Evolutionary conservation across 352 stramenopile species (phyloP), one percentile per base, ranked within the genome.

Genomic region (Pythium sukuiense): DNA sequence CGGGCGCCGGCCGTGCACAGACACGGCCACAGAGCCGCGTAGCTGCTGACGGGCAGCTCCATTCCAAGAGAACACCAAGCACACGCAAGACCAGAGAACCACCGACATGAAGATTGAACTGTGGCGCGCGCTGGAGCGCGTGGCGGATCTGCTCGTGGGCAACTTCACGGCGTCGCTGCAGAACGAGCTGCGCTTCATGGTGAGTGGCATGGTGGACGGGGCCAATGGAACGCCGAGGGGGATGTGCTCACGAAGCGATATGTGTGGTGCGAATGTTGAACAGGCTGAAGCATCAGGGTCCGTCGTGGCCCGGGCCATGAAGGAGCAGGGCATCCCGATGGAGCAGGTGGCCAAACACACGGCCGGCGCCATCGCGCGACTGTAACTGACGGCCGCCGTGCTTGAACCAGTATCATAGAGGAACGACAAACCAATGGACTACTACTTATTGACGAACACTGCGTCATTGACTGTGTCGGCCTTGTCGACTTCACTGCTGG

Each of bases 151-250:
- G 57, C 60, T 95, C 48, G 86, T 95, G 24, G 82, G 79, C 48
- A 92, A 92, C 78, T 95, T 95, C 63, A 83, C 78, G 0, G 83
- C 81, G 32, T 92, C 86, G 12, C 88, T 95, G 67, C 82, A 95
- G 72, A 95, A 95, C 59, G 86, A 95, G 57, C 71, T 95, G 52
- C 86, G 86, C 59, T 92, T 95, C 60, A 95, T 95, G 86, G 86
- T 95, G 52, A 46, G 69, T 61, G 24, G 16, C 26, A 20, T 18
- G n/a, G n/a, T n/a, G n/a, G n/a, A n/a, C n/a, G n/a, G n/a, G n/a
- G n/a, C n/a, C n/a, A n/a, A n/a, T n/a, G n/a, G n/a, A n/a, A n/a
- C n/a, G n/a, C n/a, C 2, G 0, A 18, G 26, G 52, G 30, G 32
- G n/a, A 56, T 49, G 55, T 55, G 39, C 48, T 59, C 2, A 48